Percentiles rank a stretch among this genome's conserved stretches.
Evolutionary conservation across 2,329 filamentous ascomycete genomes (phyloP).

Genomic region (Coleophoma eucalyptorum): DNA sequence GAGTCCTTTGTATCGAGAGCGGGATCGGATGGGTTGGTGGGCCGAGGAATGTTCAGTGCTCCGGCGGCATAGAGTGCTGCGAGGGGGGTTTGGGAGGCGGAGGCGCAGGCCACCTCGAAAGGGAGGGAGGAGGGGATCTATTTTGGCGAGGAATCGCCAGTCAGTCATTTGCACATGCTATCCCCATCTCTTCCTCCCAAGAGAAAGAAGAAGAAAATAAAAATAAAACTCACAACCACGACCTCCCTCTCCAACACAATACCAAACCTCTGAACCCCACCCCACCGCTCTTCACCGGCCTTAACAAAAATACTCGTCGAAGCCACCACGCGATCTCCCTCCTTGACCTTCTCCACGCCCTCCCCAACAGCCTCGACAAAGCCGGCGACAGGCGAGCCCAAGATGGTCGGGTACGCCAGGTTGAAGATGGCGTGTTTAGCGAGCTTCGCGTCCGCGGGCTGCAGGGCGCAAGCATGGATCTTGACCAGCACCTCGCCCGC

Average conservation of each 20-base stretch:
- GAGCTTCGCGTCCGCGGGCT: conserved; percentile 31
- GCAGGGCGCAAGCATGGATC: conserved; percentile 29
- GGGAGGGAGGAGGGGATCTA: too few species aligned
- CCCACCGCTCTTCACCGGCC: conserved; percentile 9
- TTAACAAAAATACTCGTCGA: conserved; percentile 2
- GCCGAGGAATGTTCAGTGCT: not conserved
- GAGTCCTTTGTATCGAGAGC: conserved; percentile 14
- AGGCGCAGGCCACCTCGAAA: too few species aligned
- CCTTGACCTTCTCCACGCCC: conserved; percentile 19
- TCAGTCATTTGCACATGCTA: too few species aligned
- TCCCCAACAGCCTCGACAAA: conserved; percentile 23
- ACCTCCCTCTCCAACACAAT: conserved; percentile 6
- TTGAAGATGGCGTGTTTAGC: conserved; percentile 17
- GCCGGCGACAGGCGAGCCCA: conserved; percentile 26
- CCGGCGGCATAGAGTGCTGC: too few species aligned
- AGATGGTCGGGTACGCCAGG: conserved; percentile 22
- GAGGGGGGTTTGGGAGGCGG: too few species aligned
- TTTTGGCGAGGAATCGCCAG: too few species aligned
- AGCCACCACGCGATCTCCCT: conserved; percentile 24
- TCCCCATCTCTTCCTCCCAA: too few species aligned
- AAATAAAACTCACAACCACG: conserved; percentile 3
- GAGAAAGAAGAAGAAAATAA: too few species aligned
- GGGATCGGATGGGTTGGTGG: conserved; percentile 4
- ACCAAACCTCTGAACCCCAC: conserved; percentile 19
- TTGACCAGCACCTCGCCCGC: conserved; percentile 26